phyloP scores from a whole-genome alignment of 73 alveolate genomes.

The Stentor roeselii region DNA sequence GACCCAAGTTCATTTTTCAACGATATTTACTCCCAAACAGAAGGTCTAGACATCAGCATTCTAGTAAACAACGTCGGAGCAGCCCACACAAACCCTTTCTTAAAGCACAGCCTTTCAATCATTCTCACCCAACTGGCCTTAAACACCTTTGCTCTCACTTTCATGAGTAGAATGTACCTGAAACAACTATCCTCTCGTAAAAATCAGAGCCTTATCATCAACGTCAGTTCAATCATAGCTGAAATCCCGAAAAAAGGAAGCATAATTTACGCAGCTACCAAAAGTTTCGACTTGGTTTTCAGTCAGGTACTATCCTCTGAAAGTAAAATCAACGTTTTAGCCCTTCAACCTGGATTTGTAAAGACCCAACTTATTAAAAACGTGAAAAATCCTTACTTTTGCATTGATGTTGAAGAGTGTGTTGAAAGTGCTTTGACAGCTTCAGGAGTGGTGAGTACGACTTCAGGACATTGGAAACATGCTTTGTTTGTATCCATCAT shows the following conservation, averaged over 20 bases:
- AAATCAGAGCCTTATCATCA: background rate
- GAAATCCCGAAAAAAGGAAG: background rate
- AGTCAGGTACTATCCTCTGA: background rate
- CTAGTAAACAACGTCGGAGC: slow-evolving; percentile 44
- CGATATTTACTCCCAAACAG: background rate
- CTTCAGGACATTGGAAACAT: slow-evolving; percentile 23
- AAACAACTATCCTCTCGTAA: background rate
- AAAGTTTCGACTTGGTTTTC: background rate
- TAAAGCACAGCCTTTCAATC: background rate
- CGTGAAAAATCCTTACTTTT: background rate
- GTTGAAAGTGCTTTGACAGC: background rate
- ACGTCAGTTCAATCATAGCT: slow-evolving; percentile 1
- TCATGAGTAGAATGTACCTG: background rate
- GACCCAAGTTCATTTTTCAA: background rate
- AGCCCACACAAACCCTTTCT: background rate
- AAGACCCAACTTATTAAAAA: background rate
- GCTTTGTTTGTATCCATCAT: too few species aligned
- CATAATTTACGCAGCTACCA: background rate
- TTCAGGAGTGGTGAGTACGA: background rate
- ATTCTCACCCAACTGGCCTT: background rate
- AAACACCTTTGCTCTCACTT: background rate
- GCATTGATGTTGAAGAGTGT: background rate
- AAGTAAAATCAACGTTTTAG: background rate
- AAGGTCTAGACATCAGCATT: slow-evolving; percentile 28
- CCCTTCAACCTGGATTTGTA: background rate